Conservation (phyloP, 1,284 basidiomycete species). For the Marasmius tenuissimus region DNA sequence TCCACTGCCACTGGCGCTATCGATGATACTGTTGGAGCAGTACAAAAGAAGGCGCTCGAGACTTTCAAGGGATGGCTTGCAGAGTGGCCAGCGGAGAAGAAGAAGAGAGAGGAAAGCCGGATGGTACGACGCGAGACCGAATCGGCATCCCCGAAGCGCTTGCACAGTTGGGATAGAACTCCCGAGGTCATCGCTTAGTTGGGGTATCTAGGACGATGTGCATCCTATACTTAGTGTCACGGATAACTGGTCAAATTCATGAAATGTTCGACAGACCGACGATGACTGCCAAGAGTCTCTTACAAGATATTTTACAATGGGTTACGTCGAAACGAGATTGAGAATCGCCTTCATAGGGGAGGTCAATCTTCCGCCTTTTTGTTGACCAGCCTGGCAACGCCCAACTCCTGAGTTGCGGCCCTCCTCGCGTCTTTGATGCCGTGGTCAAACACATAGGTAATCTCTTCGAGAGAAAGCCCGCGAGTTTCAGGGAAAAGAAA, state of each 20-base stretch:
- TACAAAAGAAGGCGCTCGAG: conserved; percentile 47
- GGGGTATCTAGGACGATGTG: too few species aligned
- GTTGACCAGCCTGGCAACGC: background rate
- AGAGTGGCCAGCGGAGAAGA: conserved; percentile 29
- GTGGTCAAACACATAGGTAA: background rate
- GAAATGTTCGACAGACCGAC: too few species aligned
- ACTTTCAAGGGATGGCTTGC: conserved; percentile 53
- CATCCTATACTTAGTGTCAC: too few species aligned
- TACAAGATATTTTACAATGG: too few species aligned
- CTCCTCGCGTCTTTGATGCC: background rate
- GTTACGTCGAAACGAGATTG: too few species aligned
- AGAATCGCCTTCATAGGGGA: too few species aligned
- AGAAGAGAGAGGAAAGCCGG: background rate
- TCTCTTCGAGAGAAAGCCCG: background rate
- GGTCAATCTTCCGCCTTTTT: background rate
- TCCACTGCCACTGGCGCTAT: conserved; percentile 36
- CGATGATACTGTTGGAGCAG: conserved; percentile 52
- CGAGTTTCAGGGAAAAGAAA: background rate
- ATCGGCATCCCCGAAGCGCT: too few species aligned
- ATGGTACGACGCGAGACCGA: background rate
- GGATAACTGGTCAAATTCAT: too few species aligned
- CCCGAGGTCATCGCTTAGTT: too few species aligned
- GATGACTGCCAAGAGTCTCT: too few species aligned
- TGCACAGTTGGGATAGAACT: too few species aligned
- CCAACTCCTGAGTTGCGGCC: background rate